phyloP scores from a whole-genome alignment of 192 early-diverging fungal species.

The Entomortierella lignicola region DNA sequence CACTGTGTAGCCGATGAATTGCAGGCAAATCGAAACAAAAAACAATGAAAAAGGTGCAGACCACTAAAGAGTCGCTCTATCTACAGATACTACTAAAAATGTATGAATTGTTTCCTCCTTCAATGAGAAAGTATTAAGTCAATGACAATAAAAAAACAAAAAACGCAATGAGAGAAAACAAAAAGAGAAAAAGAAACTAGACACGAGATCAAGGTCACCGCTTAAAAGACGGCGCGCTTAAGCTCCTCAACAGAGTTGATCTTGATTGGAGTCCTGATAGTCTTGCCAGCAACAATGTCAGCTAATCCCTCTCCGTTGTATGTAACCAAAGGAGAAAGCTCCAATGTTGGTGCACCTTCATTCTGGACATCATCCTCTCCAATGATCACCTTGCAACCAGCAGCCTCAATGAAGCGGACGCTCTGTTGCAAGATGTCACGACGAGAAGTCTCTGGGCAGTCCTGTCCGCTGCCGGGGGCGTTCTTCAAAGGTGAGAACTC shows the following conservation, averaged over 20 bases:
- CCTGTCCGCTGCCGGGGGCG: constrained; percentile 80
- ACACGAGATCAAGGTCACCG: neutral
- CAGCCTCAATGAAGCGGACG: constrained; percentile 77
- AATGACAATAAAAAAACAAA: neutral
- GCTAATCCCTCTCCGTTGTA: constrained; percentile 93
- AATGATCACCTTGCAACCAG: constrained; percentile 75
- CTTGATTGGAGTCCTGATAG: constrained; percentile 67
- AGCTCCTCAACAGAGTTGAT: constrained; percentile 34
- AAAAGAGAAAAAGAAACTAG: neutral
- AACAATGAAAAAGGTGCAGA: neutral
- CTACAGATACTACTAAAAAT: neutral
- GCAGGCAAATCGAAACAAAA: neutral
- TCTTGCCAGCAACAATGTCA: constrained; percentile 78
- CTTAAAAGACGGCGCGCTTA: constrained; percentile 34
- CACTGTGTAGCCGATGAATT: neutral
- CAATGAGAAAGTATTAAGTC: neutral
- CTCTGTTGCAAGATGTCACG: constrained; percentile 81
- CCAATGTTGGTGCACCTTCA: constrained; percentile 66
- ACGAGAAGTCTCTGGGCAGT: constrained; percentile 88
- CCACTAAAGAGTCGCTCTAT: neutral
- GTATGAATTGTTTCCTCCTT: neutral
- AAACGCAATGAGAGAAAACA: neutral
- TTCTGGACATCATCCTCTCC: constrained; percentile 39
- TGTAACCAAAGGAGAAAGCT: constrained; percentile 90
- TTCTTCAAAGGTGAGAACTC: constrained; percentile 98